Base-by-base conservation (phyloP, 129 eudicot genomes). In the Helianthus tuberosus region DNA sequence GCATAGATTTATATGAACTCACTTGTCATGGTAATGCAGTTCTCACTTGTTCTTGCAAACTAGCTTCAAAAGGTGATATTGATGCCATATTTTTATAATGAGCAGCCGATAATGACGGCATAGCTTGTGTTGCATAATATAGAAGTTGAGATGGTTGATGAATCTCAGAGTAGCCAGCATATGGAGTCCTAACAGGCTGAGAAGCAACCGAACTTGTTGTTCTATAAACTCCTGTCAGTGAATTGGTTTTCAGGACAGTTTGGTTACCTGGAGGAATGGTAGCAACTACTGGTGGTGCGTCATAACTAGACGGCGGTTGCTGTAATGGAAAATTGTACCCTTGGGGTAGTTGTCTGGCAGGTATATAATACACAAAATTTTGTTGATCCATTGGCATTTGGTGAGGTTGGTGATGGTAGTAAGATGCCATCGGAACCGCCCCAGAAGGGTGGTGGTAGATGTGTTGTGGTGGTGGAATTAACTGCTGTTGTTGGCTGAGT, bases 121-220 rank as follows among this genome's bases (percentile, higher is more conserved):
- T 20, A 23, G 82, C 79, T 64, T 83, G 96, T 61, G 86, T 84
- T 4, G 80, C 80, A 68, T 85, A 92, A 78, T 92, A 92, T 41
- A 92, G 61, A 49, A 83, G 91, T 51, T 89, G 92, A 15, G 89
- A 83, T 0, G 93, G 91, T 61, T 85, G 94, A 68, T 87, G 94
- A 66, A 83, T 69, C 79, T 89, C 96, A 59, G 92, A 78, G 76
- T 51, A 85, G n/a, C 86, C 85, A 2, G 81, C 86, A 59, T 84
- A 76, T 20, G 87, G 82, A 32, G 80, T 79, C 59, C 84, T 89
- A 55, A 89, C 92, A 50, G 80, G 64, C 1, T 84, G 89, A 49
- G 86, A 69, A 60, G 53, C 36, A 0, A 85, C 86, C 38, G 87
- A 60, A 66, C 81, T 73, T 14, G 84, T 74, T 3, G 97, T 86